These are phyloP conservation scores for Chaetomium sp. DNA, from an alignment of 2,329 filamentous ascomycete species.

Conservation along the genomic window DNA sequence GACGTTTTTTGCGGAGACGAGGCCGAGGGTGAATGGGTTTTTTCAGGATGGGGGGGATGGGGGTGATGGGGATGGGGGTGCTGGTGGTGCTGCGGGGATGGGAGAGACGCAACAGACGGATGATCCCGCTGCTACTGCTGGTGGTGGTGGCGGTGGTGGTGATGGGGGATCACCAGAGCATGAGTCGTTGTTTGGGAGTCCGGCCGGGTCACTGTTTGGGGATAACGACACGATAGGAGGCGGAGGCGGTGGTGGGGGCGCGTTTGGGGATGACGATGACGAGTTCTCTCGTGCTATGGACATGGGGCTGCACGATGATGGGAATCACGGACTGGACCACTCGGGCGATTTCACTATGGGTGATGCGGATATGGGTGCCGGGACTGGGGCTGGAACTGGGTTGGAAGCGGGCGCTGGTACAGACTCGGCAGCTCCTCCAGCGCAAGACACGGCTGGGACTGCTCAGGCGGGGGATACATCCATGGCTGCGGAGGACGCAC, in stretches of 20 bases:
- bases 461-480: constrained; percentile 4
- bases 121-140: constrained; percentile 23
- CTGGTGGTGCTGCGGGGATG: too few species aligned
- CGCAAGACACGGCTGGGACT: constrained; percentile 3
- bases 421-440: constrained; percentile 4
- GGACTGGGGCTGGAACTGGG: background rate
- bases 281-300: constrained; percentile 73
- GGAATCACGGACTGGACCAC: constrained; percentile 38
- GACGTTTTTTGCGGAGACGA: constrained; percentile 66
- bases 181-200: constrained; percentile 75
- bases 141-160: constrained; percentile 24
- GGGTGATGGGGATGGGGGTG: too few species aligned
- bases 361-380: constrained; percentile 21
- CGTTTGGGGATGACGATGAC: constrained; percentile 76
- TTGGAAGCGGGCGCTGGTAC: constrained; percentile 3
- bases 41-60: constrained; percentile 28
- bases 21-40: constrained; percentile 50
- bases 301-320: constrained; percentile 35
- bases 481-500: constrained; percentile 7
- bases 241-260: constrained; percentile 40
- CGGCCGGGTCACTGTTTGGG: constrained; percentile 80
- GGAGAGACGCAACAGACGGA: constrained; percentile 23
- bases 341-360: constrained; percentile 32
- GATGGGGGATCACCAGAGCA: constrained; percentile 54
- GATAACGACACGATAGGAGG: constrained; percentile 57